Evolutionary conservation across 1,284 basidiomycete species (phyloP).

Genomic region (Trichosporon inkin): DNA sequence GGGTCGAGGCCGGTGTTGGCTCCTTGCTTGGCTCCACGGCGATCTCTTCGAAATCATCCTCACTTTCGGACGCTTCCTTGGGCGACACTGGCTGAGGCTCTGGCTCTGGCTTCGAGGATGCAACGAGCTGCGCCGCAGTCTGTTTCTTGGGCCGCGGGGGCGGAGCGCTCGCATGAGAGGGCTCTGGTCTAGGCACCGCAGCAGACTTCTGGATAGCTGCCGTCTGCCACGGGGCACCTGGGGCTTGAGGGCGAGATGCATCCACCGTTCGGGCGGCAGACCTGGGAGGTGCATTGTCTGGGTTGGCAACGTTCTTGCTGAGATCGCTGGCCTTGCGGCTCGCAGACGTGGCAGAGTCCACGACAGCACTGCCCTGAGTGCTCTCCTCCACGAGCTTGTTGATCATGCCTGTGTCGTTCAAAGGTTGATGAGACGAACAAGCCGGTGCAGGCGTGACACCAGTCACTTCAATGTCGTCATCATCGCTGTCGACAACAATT

Average conservation of each 20-base stretch:
- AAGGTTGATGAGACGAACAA: background rate
- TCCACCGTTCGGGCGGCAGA: background rate
- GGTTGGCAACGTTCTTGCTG: background rate
- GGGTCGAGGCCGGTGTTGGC: background rate
- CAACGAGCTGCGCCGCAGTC: constrained; percentile 15
- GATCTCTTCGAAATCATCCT: constrained; percentile 25
- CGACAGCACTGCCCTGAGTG: background rate
- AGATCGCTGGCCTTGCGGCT: background rate
- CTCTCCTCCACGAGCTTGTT: constrained; percentile 1
- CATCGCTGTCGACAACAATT: constrained; percentile 15
- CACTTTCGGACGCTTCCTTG: constrained; percentile 22
- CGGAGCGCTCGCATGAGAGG: background rate
- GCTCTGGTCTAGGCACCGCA: background rate
- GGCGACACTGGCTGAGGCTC: background rate
- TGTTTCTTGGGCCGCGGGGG: background rate
- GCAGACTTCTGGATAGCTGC: background rate
- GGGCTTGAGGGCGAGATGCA: background rate
- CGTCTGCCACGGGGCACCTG: background rate
- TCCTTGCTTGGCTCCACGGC: background rate
- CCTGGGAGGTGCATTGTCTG: constrained; percentile 3
- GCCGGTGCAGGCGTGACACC: background rate
- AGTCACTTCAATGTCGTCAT: constrained; percentile 10
- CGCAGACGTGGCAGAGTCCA: background rate
- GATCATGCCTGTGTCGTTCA: background rate
- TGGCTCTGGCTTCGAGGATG: background rate